Conservation (phyloP, 202 grass and related monocot species). For the Sporobolus alterniflorus region DNA sequence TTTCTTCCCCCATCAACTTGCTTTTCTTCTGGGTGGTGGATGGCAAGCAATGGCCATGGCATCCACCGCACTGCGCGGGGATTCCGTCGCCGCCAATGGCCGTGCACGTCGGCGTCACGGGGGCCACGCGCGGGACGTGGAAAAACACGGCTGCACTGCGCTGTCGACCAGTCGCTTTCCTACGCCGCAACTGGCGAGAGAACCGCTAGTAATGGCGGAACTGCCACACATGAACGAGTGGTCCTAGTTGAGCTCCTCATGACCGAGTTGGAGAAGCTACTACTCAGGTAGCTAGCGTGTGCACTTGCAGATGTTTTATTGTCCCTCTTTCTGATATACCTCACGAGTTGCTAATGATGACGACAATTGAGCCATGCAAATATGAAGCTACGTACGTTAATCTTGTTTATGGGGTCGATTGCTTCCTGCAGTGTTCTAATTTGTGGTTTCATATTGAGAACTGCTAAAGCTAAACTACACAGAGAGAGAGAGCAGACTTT, state of each 20-base stretch:
- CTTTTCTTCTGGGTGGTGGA: constrained; percentile 7
- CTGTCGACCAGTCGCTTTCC: constrained; percentile 3
- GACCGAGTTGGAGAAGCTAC: background rate
- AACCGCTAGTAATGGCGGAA: constrained; percentile 34
- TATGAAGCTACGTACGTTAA: background rate
- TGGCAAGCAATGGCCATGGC: background rate
- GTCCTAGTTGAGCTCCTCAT: background rate
- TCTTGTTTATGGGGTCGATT: background rate
- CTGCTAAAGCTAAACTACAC: background rate
- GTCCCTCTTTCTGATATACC: background rate
- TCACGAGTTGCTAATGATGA: background rate
- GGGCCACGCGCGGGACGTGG: constrained; percentile 25
- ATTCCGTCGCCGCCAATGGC: constrained; percentile 33
- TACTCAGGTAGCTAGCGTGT: background rate
- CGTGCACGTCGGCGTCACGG: constrained; percentile 14
- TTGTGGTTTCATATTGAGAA: background rate
- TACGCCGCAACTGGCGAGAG: background rate
- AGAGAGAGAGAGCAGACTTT: background rate
- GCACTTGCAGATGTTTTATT: background rate
- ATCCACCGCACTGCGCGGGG: background rate
- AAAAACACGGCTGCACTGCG: background rate
- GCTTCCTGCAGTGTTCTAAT: no score
- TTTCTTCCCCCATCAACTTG: constrained; percentile 28
- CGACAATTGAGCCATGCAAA: background rate
- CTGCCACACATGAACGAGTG: background rate